Evolutionary conservation across 2,329 filamentous ascomycete genomes (phyloP).

Genomic region (Zymoseptoria tritici): DNA sequence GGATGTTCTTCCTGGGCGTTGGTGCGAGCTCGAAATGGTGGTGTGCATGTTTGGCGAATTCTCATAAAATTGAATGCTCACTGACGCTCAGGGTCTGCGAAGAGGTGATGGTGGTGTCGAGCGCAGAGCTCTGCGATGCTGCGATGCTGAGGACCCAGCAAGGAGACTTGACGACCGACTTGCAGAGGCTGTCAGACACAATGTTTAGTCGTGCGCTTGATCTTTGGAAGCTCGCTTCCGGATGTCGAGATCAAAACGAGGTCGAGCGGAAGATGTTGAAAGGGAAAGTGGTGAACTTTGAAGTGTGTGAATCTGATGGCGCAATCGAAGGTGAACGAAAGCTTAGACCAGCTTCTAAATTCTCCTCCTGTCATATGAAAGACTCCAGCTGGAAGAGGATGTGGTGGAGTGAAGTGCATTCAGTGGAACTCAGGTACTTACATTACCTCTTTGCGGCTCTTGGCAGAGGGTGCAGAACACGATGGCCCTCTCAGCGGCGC

Average conservation of each 20-base stretch:
- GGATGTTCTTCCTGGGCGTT: background rate
- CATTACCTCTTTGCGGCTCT: no score
- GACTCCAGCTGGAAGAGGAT: background rate
- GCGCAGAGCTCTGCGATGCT: background rate
- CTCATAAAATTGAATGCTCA: background rate
- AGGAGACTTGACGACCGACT: background rate
- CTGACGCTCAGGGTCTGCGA: background rate
- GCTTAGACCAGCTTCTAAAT: background rate
- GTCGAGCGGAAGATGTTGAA: no score
- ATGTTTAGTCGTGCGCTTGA: background rate
- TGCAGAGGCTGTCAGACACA: background rate
- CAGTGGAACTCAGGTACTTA: no score
- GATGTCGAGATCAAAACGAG: background rate
- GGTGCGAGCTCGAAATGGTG: background rate
- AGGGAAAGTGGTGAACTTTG: no score
- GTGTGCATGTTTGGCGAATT: background rate
- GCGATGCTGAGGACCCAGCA: background rate
- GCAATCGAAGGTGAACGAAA: background rate
- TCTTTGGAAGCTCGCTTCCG: background rate
- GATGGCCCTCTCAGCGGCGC: no score
- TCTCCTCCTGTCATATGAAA: background rate
- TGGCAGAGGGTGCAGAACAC: no score
- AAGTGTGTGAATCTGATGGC: no score
- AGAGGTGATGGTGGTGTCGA: background rate
- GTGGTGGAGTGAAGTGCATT: background rate